Evolutionary conservation across 129 eudicot species (phyloP), one percentile per base, ranked within the genome.

Genomic region (Apium graveolens): DNA sequence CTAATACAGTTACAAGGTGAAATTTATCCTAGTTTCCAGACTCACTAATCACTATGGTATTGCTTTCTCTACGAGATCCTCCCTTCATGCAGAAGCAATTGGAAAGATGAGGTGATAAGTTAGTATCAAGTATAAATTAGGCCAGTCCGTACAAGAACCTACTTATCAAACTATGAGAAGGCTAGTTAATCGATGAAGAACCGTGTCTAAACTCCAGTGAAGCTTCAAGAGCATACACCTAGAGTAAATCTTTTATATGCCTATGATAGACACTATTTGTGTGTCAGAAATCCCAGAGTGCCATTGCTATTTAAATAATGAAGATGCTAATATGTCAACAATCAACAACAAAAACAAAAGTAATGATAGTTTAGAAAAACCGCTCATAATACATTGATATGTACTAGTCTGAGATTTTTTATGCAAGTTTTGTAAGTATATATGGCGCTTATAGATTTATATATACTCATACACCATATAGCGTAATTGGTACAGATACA

Each of bases 341-440:
- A 31, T 69, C 11, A 32, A 69, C 44, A 31, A 31, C 5, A 69
- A 69, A 31, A 35, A 8, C 13, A 16, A 16, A 3, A 46, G 21
- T 48, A 16, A 48, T 17, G 55, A 51, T 18, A 51, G 4, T 20
- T 1, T 51, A 51, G 60, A 51, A 51, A 48, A 51, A 51, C 44
- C 11, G n/a, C 21, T 35, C 35, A 69, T 34, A 8, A 69, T 34
- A 8, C 24, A 16, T 34, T 69, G 12, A 14, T 18, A 68, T 37
- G 45, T 37, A 21, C 6, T 38, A 17, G 46, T 38, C 16, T 70
- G 27, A 41, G 20, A 76, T 53, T 35, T 24, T 46, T 55, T 12
- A 37, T 37, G 70, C 48, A 53, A 21, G 46, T 49, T 46, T 76
- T 51, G 21, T n/a, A 31, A 77, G n/a, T 34, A 77, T 18, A 77